Evolutionary conservation across 148 eudicot species (phyloP).

Genomic region (Vaccinium vitisidaea): DNA sequence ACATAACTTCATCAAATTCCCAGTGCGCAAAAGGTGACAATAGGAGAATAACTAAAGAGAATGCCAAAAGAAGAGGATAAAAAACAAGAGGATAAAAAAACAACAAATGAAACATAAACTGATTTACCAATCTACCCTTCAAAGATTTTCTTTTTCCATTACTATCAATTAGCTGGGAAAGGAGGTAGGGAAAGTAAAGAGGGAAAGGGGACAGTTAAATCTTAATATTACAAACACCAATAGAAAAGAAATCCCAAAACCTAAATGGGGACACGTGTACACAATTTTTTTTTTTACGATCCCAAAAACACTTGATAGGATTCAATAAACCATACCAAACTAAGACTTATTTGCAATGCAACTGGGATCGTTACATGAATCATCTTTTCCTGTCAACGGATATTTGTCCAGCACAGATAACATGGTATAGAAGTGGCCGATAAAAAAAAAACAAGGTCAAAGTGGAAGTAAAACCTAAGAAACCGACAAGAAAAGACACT

Average conservation of each 20-base stretch:
- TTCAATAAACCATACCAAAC: background rate
- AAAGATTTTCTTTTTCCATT: background rate
- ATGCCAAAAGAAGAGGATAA: background rate
- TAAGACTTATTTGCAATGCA: background rate
- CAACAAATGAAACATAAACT: background rate
- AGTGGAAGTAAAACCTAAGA: background rate
- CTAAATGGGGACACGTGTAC: background rate
- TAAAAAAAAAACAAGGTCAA: background rate
- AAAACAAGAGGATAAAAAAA: background rate
- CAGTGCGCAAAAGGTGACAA: background rate
- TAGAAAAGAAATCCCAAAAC: background rate
- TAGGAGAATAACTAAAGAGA: background rate
- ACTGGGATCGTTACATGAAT: background rate
- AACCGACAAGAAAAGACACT: background rate
- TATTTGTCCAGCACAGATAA: background rate
- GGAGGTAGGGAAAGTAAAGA: background rate
- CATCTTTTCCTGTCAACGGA: background rate
- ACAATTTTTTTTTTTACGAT: background rate
- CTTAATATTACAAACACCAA: background rate
- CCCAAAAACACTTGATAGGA: background rate
- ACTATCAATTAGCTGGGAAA: background rate
- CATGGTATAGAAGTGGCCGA: background rate
- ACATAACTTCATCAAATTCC: background rate
- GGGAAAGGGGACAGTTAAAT: background rate
- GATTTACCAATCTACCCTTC: slow-evolving; percentile 5